Percentiles rank a stretch among this genome's conserved stretches.
These are phyloP conservation scores for Vinca minor DNA, from an alignment of 257 asterid species.

Conservation along the genomic window DNA sequence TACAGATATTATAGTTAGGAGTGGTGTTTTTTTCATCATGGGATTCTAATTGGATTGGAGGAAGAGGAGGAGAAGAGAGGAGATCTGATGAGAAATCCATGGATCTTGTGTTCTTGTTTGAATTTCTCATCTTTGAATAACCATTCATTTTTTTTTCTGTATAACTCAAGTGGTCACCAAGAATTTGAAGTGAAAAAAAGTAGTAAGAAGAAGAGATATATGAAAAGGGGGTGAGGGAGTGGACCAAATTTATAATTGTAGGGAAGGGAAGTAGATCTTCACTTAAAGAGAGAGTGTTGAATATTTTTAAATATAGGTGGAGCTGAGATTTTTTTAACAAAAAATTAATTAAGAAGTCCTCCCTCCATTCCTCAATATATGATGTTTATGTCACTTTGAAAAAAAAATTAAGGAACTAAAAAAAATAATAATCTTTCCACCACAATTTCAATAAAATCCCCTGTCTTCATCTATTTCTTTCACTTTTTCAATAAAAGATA, in stretches of 20 bases:
- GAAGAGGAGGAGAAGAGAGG: conserved; percentile 7
- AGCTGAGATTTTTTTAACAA: background rate
- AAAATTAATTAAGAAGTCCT: too few relatives aligned
- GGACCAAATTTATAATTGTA: too few relatives aligned
- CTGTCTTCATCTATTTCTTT: too few relatives aligned
- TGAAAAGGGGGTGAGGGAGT: background rate
- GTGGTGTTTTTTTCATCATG: background rate
- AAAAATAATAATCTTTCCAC: too few relatives aligned
- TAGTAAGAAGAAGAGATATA: background rate
- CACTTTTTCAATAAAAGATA: too few relatives aligned
- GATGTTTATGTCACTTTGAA: too few relatives aligned
- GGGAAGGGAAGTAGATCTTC: background rate
- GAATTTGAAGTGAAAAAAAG: background rate
- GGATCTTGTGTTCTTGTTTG: conserved; percentile 16
- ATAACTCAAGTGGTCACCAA: background rate
- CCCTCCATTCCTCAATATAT: too few relatives aligned
- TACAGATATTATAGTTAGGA: conserved; percentile 1
- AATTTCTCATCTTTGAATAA: conserved; percentile 27
- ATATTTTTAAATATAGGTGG: background rate
- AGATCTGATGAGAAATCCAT: conserved; percentile 20
- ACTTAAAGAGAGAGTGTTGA: background rate
- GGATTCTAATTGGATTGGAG: conserved; percentile 4
- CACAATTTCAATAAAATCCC: too few relatives aligned
- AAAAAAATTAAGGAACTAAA: too few relatives aligned
- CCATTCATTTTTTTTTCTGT: conserved; percentile 13